phyloP scores from a whole-genome alignment of 257 asterid species.

The Cinchona pubescens region DNA sequence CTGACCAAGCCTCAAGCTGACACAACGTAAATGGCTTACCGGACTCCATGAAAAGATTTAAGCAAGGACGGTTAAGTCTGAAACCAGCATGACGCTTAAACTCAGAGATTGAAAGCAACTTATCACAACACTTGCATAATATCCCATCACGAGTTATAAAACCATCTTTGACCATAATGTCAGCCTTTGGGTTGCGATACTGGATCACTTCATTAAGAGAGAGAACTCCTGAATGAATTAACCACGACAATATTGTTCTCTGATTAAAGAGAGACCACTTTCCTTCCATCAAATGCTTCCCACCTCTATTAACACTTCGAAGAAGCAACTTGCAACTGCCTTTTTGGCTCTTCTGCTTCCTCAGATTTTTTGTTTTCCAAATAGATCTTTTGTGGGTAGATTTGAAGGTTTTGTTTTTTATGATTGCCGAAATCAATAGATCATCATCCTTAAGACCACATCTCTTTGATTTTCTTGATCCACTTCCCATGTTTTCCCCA shows the following conservation, averaged over 20 bases:
- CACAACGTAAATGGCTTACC: constrained; percentile 79
- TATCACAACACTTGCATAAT: constrained; percentile 72
- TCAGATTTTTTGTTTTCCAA: constrained; percentile 49
- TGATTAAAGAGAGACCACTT: constrained; percentile 66
- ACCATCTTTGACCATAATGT: constrained; percentile 69
- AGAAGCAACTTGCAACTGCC: constrained; percentile 85
- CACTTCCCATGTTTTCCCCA: constrained; percentile 13
- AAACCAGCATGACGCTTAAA: constrained; percentile 79
- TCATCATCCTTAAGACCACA: constrained; percentile 60
- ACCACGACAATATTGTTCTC: constrained; percentile 87
- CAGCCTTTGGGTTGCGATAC: constrained; percentile 61
- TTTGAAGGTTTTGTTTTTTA: too few relatives aligned
- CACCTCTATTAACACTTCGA: constrained; percentile 63
- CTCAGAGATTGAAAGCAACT: constrained; percentile 59
- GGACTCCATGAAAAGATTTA: constrained; percentile 74
- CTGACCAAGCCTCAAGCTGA: constrained; percentile 98
- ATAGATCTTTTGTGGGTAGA: too few relatives aligned
- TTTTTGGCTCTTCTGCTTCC: constrained; percentile 62
- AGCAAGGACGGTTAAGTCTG: constrained; percentile 50
- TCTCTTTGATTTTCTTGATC: constrained; percentile 48
- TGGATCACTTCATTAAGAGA: constrained; percentile 66
- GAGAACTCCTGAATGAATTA: constrained; percentile 69
- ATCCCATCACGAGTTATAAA: constrained; percentile 70
- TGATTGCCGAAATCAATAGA: constrained; percentile 83
- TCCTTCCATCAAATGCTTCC: constrained; percentile 60